Evolutionary conservation across 1,139 yeast species (phyloP).

Genomic region (Candida tetrigidarum): DNA sequence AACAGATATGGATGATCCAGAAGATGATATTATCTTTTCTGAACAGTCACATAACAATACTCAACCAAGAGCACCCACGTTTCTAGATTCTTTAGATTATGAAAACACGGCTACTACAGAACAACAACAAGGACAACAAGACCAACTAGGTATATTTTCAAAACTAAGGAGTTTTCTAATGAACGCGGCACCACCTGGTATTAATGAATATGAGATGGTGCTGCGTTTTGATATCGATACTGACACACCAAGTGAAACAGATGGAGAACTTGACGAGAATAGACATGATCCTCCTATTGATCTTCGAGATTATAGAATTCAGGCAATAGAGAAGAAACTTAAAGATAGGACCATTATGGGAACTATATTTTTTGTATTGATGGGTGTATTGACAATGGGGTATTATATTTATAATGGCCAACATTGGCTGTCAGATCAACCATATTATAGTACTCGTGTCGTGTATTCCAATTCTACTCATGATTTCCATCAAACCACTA

Average conservation of each 20-base stretch:
- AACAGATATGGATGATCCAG: constrained; percentile 58
- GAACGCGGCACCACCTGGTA: neutral
- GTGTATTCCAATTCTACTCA: constrained; percentile 69
- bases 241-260: constrained; percentile 12
- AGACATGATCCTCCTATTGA: constrained; percentile 15
- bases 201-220: constrained; percentile 17
- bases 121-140: constrained; percentile 1
- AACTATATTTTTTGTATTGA: constrained; percentile 12
- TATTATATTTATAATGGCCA: too few species aligned
- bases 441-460: constrained; percentile 7
- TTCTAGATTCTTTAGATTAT: constrained; percentile 27
- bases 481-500: constrained; percentile 73
- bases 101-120: constrained; percentile 17
- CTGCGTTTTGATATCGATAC: constrained; percentile 13
- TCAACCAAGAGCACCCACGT: constrained; percentile 3
- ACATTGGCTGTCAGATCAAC: too few species aligned
- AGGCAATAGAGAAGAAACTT: constrained; percentile 17
- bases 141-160: constrained; percentile 6
- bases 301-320: constrained; percentile 17
- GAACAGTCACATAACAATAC: constrained; percentile 19
- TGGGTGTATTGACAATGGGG: constrained; percentile 13
- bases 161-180: constrained; percentile 16
- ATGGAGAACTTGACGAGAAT: constrained; percentile 9
- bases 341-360: constrained; percentile 17
- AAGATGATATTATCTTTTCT: constrained; percentile 45